phyloP scores from a whole-genome alignment of 352 stramenopile genomes.

The Globisporangium acanthophoron region DNA sequence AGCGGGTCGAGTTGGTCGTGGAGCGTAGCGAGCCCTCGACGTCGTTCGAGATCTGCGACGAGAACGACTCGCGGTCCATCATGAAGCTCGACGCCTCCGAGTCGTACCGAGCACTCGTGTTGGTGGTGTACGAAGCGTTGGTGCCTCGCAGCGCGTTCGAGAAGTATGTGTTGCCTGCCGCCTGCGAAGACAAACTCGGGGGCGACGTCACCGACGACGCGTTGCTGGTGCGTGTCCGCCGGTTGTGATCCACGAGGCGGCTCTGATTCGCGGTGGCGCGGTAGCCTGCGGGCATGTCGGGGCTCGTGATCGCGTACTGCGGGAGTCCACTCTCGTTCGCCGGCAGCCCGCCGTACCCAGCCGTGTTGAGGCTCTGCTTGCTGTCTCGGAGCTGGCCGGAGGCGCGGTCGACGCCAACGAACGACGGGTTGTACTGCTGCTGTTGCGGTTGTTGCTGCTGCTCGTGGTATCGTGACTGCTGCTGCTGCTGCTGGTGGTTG shows the following conservation, averaged over 20 bases:
- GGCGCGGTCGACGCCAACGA: slow-evolving; percentile 1
- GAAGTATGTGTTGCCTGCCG: neutral
- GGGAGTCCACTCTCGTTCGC: slow-evolving; percentile 7
- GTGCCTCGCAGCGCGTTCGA: slow-evolving; percentile 5
- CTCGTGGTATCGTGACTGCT: neutral
- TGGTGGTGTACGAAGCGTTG: neutral
- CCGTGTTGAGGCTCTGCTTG: slow-evolving; percentile 9
- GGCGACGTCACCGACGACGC: slow-evolving; percentile 2
- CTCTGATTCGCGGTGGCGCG: slow-evolving; percentile 10
- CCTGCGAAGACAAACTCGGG: neutral
- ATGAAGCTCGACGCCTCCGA: slow-evolving; percentile 4
- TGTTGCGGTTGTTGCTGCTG: neutral
- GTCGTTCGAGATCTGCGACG: slow-evolving; percentile 10
- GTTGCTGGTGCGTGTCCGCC: slow-evolving; percentile 6
- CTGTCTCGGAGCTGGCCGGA: slow-evolving; percentile 11
- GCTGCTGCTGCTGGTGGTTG: neutral
- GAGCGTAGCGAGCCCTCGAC: neutral
- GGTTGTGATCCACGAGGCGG: slow-evolving; percentile 9
- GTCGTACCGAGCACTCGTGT: slow-evolving; percentile 4
- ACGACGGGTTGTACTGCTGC: slow-evolving; percentile 7
- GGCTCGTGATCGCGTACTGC: slow-evolving; percentile 17
- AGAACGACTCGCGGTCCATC: slow-evolving; percentile 4
- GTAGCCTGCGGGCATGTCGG: slow-evolving; percentile 15
- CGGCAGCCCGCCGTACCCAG: slow-evolving; percentile 6
- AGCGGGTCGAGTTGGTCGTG: slow-evolving; percentile 10